Base-by-base conservation (phyloP, 2,329 filamentous ascomycete genomes). In the Aureobasidium sp. region DNA sequence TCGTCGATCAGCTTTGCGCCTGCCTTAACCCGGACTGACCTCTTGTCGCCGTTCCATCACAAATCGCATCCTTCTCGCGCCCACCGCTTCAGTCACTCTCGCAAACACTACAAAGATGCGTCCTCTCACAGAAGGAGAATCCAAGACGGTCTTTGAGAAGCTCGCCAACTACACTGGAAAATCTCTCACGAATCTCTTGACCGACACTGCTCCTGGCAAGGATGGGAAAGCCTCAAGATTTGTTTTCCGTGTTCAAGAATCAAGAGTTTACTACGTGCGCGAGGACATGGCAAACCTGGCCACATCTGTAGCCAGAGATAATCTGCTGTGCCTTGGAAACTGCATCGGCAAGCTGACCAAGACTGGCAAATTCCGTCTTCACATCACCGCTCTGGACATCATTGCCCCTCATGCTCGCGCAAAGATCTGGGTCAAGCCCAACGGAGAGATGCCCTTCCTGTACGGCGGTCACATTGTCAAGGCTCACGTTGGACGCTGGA, bases 271-370 rank as follows among this genome's bases (percentile, higher is more conserved):
- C 82, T 97, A 97, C 72, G 89, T 97, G 46, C 87, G 89, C 64
- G 86, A 95, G 66, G 91, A 89, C 1, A 83, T 97, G 64, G 92
- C 93, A 64, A 97, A 97, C 75, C 80, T 97, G 42, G 92, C 94
- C 36, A 95, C 90, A 5, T 91, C 88, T 26, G 85, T 97, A 66
- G 84, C 89, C 41, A 87, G 91, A 68, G 87, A 90, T 68, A 88
- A 87, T 72, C 84, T 97, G 1, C 84, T 97, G 57, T 92, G 88
- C 0, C 79, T 96, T n/a, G 93, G 93, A 29, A 93, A 88, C 27
- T 97, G 92, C 73, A 78, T 97, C 13, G 91, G 91, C 71, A 96
- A 97, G 74, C 95, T 97, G 79, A 97, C 92, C 65, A 97, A 97
- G 81, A 90, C 91, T 5, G 91, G 91, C 66, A 97, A 97, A 76